These are phyloP conservation scores for Phytophthora pinifolia DNA, from an alignment of 352 stramenopile species.

Conservation along the genomic window DNA sequence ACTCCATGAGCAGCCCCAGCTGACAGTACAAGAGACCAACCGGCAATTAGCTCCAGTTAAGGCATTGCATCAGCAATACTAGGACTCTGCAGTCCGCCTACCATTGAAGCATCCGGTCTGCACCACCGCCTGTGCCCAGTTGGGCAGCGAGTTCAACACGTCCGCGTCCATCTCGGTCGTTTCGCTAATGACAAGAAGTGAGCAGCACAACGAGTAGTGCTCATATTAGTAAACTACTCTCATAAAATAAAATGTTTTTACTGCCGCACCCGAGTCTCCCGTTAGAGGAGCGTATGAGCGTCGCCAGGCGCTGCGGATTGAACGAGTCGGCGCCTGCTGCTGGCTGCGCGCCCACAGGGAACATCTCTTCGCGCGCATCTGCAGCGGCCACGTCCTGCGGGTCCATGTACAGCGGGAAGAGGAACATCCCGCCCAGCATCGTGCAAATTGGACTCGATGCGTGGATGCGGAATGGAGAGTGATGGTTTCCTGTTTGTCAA, in stretches of 20 bases:
- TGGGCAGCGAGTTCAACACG: constrained; percentile 45
- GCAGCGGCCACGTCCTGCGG: constrained; percentile 28
- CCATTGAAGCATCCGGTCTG: constrained; percentile 53
- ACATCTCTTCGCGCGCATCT: constrained; percentile 23
- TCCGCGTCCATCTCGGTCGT: constrained; percentile 34
- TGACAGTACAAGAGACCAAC: constrained; percentile 4
- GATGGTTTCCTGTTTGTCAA: constrained; percentile 16
- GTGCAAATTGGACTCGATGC: constrained; percentile 2
- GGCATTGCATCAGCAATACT: neutral
- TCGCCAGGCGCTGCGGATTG: constrained; percentile 41
- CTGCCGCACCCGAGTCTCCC: constrained; percentile 38
- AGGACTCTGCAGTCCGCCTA: constrained; percentile 13
- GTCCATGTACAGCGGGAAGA: constrained; percentile 57
- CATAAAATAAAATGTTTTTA: constrained; percentile 3
- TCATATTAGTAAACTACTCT: neutral
- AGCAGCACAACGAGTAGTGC: neutral
- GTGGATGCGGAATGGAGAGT: constrained; percentile 31
- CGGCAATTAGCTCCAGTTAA: neutral
- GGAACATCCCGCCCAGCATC: constrained; percentile 58
- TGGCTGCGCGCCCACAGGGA: constrained; percentile 18
- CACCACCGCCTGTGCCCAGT: constrained; percentile 58
- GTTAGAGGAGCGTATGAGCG: constrained; percentile 36
- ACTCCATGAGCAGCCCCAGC: constrained; percentile 3
- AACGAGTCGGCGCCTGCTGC: constrained; percentile 18
- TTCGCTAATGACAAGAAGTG: constrained; percentile 5